Percentiles rank a stretch among this genome's conserved stretches.
These are phyloP conservation scores for Aspergillus spinulosporus DNA, from an alignment of 2,329 filamentous ascomycete genomes.

Conservation along the genomic window DNA sequence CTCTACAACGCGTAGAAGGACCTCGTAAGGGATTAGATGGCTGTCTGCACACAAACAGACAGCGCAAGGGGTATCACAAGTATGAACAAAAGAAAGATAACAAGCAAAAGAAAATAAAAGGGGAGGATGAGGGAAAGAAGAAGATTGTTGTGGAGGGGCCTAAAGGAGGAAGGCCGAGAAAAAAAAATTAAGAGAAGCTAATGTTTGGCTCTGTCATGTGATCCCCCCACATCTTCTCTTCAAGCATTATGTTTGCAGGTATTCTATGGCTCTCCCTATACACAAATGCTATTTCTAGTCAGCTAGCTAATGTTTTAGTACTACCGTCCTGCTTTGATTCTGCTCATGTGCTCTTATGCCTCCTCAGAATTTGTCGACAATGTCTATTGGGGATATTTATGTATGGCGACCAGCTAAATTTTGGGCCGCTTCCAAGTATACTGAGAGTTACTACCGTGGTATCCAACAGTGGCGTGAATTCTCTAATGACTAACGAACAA, in stretches of 20 bases:
- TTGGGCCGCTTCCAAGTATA: neutral
- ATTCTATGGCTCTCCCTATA: too few relatives aligned
- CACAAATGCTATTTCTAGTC: too few relatives aligned
- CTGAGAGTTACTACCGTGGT: neutral
- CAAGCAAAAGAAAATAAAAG: slow-evolving; percentile 23
- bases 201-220: slow-evolving; percentile 15
- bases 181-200: slow-evolving; percentile 19
- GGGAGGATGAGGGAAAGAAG: slow-evolving; percentile 23
- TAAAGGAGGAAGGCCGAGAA: slow-evolving; percentile 12
- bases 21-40: slow-evolving; percentile 26
- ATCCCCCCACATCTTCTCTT: neutral
- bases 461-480: neutral
- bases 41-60: slow-evolving; percentile 34
- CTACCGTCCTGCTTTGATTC: too few relatives aligned
- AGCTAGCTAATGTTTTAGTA: too few relatives aligned
- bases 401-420: neutral
- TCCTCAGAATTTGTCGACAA: too few relatives aligned
- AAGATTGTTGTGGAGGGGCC: slow-evolving; percentile 16
- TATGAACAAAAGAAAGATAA: slow-evolving; percentile 28
- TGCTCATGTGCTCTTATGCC: too few relatives aligned
- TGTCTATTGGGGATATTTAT: neutral
- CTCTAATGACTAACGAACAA: neutral
- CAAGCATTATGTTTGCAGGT: too few relatives aligned
- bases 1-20: slow-evolving; percentile 17
- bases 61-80: slow-evolving; percentile 37